A percentile compares a stretch with the other conserved stretches of the same genome.
Evolutionary conservation across 805 yeast species (phyloP).

Genomic region (Kuraishia molischiana): DNA sequence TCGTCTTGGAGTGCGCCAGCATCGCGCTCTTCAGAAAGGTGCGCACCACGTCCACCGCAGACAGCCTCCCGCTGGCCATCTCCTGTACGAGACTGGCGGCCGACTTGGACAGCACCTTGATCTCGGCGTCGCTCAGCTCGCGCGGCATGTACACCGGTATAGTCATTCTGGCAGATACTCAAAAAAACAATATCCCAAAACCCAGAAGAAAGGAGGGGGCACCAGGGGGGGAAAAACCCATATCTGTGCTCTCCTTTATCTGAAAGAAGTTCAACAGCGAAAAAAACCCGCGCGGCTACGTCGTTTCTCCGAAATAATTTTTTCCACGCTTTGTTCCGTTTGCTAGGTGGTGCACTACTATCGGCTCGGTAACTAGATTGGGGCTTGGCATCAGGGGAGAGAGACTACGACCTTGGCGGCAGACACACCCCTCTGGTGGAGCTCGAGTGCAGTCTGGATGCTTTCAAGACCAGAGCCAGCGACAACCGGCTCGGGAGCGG

Average conservation of each 20-base stretch:
- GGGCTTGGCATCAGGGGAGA: too few relatives aligned
- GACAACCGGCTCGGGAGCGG: not conserved
- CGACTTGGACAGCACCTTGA: not conserved
- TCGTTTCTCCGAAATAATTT: too few relatives aligned
- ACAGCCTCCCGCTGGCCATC: conserved; percentile 27
- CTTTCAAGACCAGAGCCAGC: conserved; percentile 1
- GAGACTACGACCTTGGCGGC: conserved; percentile 1
- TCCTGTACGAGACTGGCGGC: conserved; percentile 15
- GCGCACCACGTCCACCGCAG: conserved; percentile 30
- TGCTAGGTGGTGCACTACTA: too few relatives aligned
- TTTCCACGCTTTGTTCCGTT: too few relatives aligned
- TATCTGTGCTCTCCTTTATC: too few relatives aligned
- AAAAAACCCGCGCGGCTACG: too few relatives aligned
- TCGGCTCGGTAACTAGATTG: too few relatives aligned
- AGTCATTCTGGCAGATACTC: not conserved
- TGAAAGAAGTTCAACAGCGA: too few relatives aligned
- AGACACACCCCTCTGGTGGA: not conserved
- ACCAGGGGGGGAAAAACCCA: too few relatives aligned
- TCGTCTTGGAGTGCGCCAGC: conserved; percentile 37
- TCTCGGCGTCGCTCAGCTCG: not conserved
- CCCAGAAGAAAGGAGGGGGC: too few relatives aligned
- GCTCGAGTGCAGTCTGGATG: conserved; percentile 1
- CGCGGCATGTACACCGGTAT: not conserved
- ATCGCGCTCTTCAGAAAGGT: conserved; percentile 39
- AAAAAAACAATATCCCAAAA: too few relatives aligned